These are phyloP conservation scores for Knufia petricola DNA, from an alignment of 2,329 filamentous ascomycete species.

Conservation along the genomic window DNA sequence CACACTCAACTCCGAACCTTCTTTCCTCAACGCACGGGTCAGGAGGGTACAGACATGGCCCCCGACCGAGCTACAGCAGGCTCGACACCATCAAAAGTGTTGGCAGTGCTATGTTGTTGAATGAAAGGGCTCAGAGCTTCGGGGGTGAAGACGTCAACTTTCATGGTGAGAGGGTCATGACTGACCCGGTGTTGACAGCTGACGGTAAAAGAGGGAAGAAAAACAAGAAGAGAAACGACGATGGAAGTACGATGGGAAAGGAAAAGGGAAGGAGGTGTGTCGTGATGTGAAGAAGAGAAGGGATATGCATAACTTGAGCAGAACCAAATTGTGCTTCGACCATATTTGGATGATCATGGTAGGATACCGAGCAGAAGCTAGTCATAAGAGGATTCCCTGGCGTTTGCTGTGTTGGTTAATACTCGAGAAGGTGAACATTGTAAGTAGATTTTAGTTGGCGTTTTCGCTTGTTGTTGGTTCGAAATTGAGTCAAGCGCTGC, in stretches of 20 bases:
- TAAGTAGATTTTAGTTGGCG: no score
- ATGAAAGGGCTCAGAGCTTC: slow-evolving; percentile 4
- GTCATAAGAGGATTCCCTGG: background rate
- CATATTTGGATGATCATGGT: no score
- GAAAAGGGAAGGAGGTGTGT: slow-evolving; percentile 14
- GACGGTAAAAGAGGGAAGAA: slow-evolving; percentile 4
- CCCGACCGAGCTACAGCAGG: slow-evolving; percentile 15
- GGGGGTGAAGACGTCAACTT: background rate
- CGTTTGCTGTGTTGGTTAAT: background rate
- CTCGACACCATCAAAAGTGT: slow-evolving; percentile 21
- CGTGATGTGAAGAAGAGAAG: slow-evolving; percentile 16
- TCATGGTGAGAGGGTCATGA: slow-evolving; percentile 1
- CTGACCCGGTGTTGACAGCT: background rate
- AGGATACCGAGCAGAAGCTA: no score
- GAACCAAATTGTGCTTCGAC: background rate
- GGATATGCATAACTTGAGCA: no score
- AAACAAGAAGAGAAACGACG: slow-evolving; percentile 5
- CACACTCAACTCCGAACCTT: slow-evolving; percentile 20
- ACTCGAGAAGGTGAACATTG: no score
- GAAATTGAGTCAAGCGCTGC: no score
- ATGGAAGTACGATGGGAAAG: slow-evolving; percentile 5
- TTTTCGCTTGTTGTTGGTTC: no score
- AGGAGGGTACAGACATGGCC: background rate
- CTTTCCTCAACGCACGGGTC: slow-evolving; percentile 3
- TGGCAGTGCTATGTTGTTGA: slow-evolving; percentile 5